A percentile compares a stretch with the other conserved stretches of the same genome.
Evolutionary conservation across 352 stramenopile species (phyloP).

Genomic region (Hyaloperonospora brassicae): DNA sequence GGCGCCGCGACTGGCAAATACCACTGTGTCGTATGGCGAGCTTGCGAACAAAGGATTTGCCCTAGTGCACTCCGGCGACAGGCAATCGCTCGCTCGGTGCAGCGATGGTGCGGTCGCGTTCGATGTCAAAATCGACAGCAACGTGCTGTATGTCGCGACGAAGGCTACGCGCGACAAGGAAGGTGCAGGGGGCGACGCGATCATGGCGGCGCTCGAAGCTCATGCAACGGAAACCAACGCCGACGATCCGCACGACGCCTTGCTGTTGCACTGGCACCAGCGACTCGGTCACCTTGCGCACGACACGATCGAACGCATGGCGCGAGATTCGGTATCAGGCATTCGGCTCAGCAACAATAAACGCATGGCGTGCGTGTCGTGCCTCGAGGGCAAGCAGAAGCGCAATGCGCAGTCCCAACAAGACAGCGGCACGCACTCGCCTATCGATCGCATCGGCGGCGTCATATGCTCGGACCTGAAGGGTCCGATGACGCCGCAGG

Average conservation of each 20-base stretch:
- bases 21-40: neutral
- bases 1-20: neutral
- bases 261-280: neutral
- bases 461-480: neutral
- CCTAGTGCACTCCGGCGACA: neutral
- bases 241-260: neutral
- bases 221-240: neutral
- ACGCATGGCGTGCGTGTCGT: neutral
- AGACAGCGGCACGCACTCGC: neutral
- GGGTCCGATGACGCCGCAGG: neutral
- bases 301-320: neutral
- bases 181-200: too few species aligned
- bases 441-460: too few species aligned
- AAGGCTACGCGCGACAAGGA: too few species aligned
- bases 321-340: neutral
- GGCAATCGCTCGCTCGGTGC: neutral
- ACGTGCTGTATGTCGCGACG: neutral
- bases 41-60: neutral
- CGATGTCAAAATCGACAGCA: neutral
- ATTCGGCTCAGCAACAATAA: neutral
- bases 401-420: neutral
- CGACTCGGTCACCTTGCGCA: neutral
- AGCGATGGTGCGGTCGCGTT: neutral
- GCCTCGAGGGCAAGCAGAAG: neutral
- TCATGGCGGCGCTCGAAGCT: too few species aligned